A percentile compares a stretch with the other conserved stretches of the same genome.
Evolutionary conservation across 768 basidiomycete species (phyloP).

Genomic region (Naganishia randhawae): DNA sequence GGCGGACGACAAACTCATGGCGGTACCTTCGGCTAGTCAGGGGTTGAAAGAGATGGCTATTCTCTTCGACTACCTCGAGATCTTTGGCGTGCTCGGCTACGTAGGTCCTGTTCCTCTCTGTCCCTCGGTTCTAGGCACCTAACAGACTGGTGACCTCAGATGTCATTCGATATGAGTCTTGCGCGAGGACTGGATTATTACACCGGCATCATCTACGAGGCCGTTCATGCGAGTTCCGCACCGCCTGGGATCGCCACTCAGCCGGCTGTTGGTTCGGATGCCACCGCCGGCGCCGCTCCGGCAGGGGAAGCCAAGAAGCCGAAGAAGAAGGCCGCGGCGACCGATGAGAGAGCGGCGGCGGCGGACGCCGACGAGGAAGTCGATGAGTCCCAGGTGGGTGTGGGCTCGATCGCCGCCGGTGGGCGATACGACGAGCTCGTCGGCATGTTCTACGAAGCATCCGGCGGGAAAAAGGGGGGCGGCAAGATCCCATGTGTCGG

Average conservation of each 20-base stretch:
- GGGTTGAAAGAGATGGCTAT: conserved; percentile 82
- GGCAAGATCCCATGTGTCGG: conserved; percentile 77
- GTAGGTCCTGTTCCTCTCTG: conserved; percentile 51
- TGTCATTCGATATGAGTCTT: conserved; percentile 93
- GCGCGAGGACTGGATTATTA: conserved; percentile 99
- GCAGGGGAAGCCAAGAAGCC: conserved; percentile 44
- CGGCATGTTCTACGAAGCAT: conserved; percentile 71
- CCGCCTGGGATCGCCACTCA: conserved; percentile 73
- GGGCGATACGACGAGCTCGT: conserved; percentile 96
- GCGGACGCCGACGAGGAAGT: conserved; percentile 70
- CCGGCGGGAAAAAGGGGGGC: conserved; percentile 61
- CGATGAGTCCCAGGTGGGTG: conserved; percentile 88
- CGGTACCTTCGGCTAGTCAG: conserved; percentile 69
- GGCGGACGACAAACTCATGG: conserved; percentile 62
- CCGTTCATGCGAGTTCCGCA: conserved; percentile 85
- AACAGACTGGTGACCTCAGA: conserved; percentile 53
- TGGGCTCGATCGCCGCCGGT: conserved; percentile 98
- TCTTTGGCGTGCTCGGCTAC: conserved; percentile 74
- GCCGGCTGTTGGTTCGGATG: conserved; percentile 53
- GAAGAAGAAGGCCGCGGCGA: conserved; percentile 23
- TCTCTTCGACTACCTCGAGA: conserved; percentile 74
- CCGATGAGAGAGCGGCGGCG: conserved; percentile 1
- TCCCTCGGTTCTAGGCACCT: background rate
- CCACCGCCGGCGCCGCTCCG: no score
- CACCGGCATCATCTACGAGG: conserved; percentile 97